Evolutionary conservation across 164 flowering plant genomes (phyloP).

Genomic region (Euptelea pleiosperma): DNA sequence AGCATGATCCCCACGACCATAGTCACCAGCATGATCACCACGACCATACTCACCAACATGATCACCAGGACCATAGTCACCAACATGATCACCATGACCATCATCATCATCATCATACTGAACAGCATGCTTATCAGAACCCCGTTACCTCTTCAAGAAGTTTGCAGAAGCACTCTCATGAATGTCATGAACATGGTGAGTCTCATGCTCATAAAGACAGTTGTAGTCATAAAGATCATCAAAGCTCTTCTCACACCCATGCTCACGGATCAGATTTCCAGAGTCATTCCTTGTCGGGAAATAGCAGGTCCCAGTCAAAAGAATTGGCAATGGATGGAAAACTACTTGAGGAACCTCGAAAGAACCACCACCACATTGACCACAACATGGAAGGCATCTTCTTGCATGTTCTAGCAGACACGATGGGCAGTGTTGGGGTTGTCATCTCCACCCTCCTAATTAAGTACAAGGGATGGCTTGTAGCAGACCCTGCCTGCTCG

Average conservation of each 20-base stretch:
- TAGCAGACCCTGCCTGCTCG: slow-evolving; percentile 93
- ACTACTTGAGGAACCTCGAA: slow-evolving; percentile 24
- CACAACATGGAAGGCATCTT: slow-evolving; percentile 99
- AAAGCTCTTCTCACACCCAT: slow-evolving; percentile 9
- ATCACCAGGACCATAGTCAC: slow-evolving; percentile 23
- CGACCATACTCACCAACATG: slow-evolving; percentile 21
- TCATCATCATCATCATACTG: slow-evolving; percentile 18
- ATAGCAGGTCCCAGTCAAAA: slow-evolving; percentile 11
- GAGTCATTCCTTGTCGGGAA: slow-evolving; percentile 4
- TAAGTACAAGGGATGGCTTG: slow-evolving; percentile 89
- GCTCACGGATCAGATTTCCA: slow-evolving; percentile 13
- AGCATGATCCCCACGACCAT: slow-evolving; percentile 19
- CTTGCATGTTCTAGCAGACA: slow-evolving; percentile 93
- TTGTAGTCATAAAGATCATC: slow-evolving; percentile 12
- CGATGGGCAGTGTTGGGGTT: slow-evolving; percentile 97
- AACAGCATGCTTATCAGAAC: slow-evolving; percentile 9
- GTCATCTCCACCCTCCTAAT: slow-evolving; percentile 90
- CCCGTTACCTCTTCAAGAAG: slow-evolving; percentile 10
- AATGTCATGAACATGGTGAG: slow-evolving; percentile 10
- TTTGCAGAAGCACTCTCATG: slow-evolving; percentile 18
- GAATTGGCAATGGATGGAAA: slow-evolving; percentile 17
- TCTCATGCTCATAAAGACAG: slow-evolving; percentile 15
- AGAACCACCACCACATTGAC: slow-evolving; percentile 72
- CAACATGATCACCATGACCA: slow-evolving; percentile 18
- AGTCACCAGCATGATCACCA: slow-evolving; percentile 16